Evolutionary conservation across 805 yeast genomes (phyloP), one percentile per base, ranked within the genome.

Genomic region (Zygotorulaspora sp.): DNA sequence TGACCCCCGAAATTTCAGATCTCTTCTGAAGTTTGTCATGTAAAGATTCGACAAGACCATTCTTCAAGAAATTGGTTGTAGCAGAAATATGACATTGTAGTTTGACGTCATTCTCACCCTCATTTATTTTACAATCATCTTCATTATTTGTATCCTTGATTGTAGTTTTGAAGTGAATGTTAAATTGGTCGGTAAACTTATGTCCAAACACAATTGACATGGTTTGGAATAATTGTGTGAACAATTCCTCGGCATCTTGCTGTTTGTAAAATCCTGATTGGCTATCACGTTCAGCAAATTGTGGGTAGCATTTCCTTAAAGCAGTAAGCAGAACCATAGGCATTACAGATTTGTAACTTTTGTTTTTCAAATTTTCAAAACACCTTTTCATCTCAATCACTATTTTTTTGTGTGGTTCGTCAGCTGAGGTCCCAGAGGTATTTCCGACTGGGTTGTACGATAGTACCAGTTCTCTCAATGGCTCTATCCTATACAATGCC

Each of bases 171-270:
- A 84, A 83, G 26, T 71, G 69, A 31, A 94, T 68, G 32, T 75
- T 77, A 58, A 89, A 83, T 45, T 71, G 72, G 36, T 77, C 76
- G 25, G 78, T 61, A 36, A 72, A 66, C 13, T 61, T 62, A 14
- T 75, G 71, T 17, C 75, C 73, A 41, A 60, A 52, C 9, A 69
- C 72, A 15, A 62, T 53, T 24, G 72, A 61, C 43, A 86, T 61
- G 21, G 71, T 63, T 23, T 68, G 65, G 45, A 89, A 63, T 35
- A 92, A 72, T 59, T 83, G 90, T 6, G 96, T 81, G 65, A 78
- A 88, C 12, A 90, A 83, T 61, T 92, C 99, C 66, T 92, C 99
- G 0, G 98, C 98, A 67, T 92, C 99, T 65, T 92, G 99, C 66
- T 92, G 98, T 62, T 86, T 88, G 57, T 74, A 83, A 40, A 72